Evolutionary conservation across 2,329 filamentous ascomycete genomes (phyloP).

Genomic region (Plectosphaerella plurivora): DNA sequence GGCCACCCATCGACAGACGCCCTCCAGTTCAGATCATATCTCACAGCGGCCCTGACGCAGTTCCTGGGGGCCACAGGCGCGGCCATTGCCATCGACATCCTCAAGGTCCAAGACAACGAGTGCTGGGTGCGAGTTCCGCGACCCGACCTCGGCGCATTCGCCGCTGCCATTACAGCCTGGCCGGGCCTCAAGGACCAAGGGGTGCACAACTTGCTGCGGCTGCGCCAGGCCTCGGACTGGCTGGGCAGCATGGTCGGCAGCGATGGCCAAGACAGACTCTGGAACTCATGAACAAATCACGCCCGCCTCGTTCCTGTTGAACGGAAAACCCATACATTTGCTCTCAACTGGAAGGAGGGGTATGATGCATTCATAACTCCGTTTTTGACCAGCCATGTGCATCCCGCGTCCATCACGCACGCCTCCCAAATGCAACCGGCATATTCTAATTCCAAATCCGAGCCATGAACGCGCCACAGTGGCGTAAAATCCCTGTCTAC

Average conservation of each 20-base stretch:
- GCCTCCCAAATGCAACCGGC: background rate
- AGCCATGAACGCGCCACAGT: background rate
- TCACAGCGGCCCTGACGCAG: conserved; percentile 58
- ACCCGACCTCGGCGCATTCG: conserved; percentile 54
- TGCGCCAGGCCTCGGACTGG: conserved; percentile 60
- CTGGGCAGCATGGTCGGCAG: conserved; percentile 54
- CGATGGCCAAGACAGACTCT: conserved; percentile 41
- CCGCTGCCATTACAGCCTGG: conserved; percentile 65
- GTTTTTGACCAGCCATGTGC: conserved; percentile 6
- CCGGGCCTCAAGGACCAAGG: conserved; percentile 39
- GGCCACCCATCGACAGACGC: conserved; percentile 43
- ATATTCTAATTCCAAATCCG: background rate
- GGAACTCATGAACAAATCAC: conserved; percentile 32
- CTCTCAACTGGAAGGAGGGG: conserved; percentile 6
- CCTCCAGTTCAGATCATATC: conserved; percentile 58
- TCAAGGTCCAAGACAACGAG: conserved; percentile 51
- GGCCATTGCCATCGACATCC: conserved; percentile 65
- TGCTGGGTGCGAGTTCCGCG: conserved; percentile 63
- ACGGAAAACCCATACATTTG: conserved; percentile 6
- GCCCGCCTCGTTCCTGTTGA: background rate
- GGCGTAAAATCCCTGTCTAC: conserved; percentile 29
- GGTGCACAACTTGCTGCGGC: conserved; percentile 44
- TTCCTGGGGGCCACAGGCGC: conserved; percentile 68
- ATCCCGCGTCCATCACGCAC: background rate
- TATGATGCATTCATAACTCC: conserved; percentile 11